A percentile compares a stretch with the other conserved stretches of the same genome.
phyloP scores from a whole-genome alignment of 495 filamentous ascomycete genomes.

The Chaetomium tenue region DNA sequence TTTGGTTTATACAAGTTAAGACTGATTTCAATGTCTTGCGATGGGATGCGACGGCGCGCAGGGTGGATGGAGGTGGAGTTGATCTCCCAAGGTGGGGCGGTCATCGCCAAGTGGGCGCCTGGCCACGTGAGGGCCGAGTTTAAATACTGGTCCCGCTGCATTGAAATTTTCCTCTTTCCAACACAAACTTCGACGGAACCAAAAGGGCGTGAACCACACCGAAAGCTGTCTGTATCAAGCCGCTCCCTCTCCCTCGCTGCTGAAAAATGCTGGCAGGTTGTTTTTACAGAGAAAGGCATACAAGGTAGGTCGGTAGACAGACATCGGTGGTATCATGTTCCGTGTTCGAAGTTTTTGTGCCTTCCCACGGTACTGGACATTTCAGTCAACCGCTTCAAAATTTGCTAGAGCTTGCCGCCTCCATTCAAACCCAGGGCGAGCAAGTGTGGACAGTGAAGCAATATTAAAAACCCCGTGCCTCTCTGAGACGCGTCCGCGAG shows the following conservation, averaged over 20 bases:
- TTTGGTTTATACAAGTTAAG: no score
- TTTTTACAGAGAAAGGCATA: no score
- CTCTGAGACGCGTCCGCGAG: conserved; percentile 26
- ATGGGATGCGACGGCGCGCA: conserved; percentile 19
- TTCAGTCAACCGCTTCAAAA: conserved; percentile 37
- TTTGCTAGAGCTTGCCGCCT: conserved; percentile 56
- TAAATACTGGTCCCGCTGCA: background rate
- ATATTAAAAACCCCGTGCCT: conserved; percentile 36
- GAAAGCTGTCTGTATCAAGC: no score
- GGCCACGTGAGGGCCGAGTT: conserved; percentile 24
- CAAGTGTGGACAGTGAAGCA: conserved; percentile 58
- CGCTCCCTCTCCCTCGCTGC: no score
- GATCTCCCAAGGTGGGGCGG: conserved; percentile 8
- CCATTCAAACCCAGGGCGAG: conserved; percentile 42
- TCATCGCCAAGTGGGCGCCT: conserved; percentile 27
- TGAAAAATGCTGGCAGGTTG: no score
- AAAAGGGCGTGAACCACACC: background rate
- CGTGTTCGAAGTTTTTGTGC: background rate
- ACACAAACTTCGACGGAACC: background rate
- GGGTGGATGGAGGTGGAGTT: conserved; percentile 6
- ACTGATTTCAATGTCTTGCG: background rate
- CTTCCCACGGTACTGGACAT: background rate
- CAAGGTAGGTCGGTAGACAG: no score
- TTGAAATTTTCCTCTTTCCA: conserved; percentile 7
- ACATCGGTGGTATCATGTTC: no score